A percentile compares a stretch with the other conserved stretches of the same genome.
phyloP scores from a whole-genome alignment of 2,329 filamentous ascomycete genomes.

The Colletotrichum scovillei region DNA sequence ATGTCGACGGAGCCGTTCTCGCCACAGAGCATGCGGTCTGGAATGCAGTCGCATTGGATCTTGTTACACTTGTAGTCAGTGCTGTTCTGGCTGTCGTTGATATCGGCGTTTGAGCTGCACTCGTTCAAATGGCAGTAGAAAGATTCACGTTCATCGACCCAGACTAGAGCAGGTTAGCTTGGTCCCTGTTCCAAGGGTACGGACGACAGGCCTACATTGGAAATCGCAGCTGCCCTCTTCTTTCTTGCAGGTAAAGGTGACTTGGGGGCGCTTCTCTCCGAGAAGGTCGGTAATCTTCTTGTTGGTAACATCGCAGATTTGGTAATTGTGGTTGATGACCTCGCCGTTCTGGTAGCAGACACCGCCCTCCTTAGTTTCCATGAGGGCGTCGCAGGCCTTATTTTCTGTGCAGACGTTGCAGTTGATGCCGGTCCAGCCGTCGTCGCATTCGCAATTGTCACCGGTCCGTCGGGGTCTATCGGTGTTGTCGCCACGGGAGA shows the following conservation, averaged over 20 bases:
- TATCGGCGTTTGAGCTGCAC: constrained; percentile 79
- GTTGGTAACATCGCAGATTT: constrained; percentile 98
- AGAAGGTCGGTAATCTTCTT: constrained; percentile 90
- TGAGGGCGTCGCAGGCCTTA: constrained; percentile 86
- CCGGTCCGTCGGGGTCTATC: constrained; percentile 81
- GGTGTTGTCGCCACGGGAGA: constrained; percentile 83
- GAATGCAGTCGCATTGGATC: constrained; percentile 88
- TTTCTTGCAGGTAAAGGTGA: constrained; percentile 91
- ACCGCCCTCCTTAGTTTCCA: constrained; percentile 83
- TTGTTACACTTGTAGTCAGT: constrained; percentile 88
- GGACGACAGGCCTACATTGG: constrained; percentile 74
- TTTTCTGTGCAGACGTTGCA: constrained; percentile 94
- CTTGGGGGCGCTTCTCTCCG: constrained; percentile 86
- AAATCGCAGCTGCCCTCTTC: constrained; percentile 87
- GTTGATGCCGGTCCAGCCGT: constrained; percentile 97
- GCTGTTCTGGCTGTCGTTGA: constrained; percentile 77
- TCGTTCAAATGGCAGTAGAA: constrained; percentile 94
- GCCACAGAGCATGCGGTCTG: constrained; percentile 93
- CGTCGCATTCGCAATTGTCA: constrained; percentile 81
- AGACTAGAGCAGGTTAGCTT: constrained; percentile 68
- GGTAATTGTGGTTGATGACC: constrained; percentile 93
- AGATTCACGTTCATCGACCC: constrained; percentile 93
- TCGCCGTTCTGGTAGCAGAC: constrained; percentile 94
- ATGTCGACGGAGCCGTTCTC: constrained; percentile 93
- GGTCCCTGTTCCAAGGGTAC: background rate